Evolutionary conservation across 192 early-diverging fungal genomes (phyloP), one percentile per base, ranked within the genome.

Genomic region (Coemansia sp.): DNA sequence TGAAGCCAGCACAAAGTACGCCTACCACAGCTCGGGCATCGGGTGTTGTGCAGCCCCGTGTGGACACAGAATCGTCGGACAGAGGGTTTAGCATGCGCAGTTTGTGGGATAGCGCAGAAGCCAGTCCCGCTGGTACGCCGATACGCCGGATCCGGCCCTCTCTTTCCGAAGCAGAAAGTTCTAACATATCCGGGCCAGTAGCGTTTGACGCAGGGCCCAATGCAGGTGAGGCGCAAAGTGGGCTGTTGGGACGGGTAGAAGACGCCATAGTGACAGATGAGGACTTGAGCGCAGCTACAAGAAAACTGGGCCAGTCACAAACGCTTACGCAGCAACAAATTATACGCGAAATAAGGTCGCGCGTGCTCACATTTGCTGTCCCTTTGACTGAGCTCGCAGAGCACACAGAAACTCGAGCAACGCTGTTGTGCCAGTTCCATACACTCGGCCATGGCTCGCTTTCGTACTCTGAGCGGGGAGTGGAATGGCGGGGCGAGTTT

Each of bases 251-350:
- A 15, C 60, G 56, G 31, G 68, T 81, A 2, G 78, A 81, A 42
- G 72, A 81, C 19, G 72, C 69, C 0, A 10, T 81, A 40, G 48
- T 81, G 3, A 81, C 78, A 9, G 66, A 74, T 0, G 58, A 53
- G 0, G 72, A 74, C 36, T 50, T 81, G 3, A 72, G 71, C 8
- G 61, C 42, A 5, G 69, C 72, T 26, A 60, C 21, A 36, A 68
- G 69, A 48, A 81, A 81, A 47, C 59, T 81, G 6, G 69, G 66
- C 22, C 65, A 74, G 23, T 64, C 67, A 19, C 48, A 68, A 31
- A 61, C 72, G 2, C 49, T 66, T 1, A 81, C 78, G 26, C 72
- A 75, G 60, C 78, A 81, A 52, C 78, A 75, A 58, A 71, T 75
- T 1, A 59, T 81, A 11, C 51, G 69, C 3, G 78, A 81, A n/a